phyloP scores from a whole-genome alignment of 129 eudicot species.

The Centaurea solstitialis region DNA sequence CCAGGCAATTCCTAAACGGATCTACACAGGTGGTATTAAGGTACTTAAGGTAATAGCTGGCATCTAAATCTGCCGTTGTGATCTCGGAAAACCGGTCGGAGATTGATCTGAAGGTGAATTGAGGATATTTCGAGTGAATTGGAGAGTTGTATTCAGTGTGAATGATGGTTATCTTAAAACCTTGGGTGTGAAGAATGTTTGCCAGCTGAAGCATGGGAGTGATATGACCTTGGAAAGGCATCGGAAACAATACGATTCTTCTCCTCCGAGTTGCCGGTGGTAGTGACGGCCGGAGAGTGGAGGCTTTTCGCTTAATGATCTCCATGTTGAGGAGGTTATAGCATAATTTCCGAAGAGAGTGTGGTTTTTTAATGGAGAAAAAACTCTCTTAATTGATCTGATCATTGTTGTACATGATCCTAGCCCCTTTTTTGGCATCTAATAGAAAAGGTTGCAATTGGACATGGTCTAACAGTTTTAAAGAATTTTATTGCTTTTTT shows the following conservation, averaged over 20 bases:
- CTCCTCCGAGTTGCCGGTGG: background rate
- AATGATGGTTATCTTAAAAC: conserved; percentile 31
- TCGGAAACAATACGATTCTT: conserved; percentile 33
- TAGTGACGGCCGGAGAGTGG: background rate
- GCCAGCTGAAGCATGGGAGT: conserved; percentile 53
- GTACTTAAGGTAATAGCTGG: background rate
- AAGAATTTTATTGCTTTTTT: too few relatives aligned
- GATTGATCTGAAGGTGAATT: conserved; percentile 35
- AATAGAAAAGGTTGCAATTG: too few relatives aligned
- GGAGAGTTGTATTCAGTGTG: conserved; percentile 48
- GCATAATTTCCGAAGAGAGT: too few relatives aligned
- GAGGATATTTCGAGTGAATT: conserved; percentile 27
- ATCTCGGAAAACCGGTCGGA: conserved; percentile 9
- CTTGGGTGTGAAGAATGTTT: conserved; percentile 37
- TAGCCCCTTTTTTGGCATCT: too few relatives aligned
- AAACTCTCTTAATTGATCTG: too few relatives aligned
- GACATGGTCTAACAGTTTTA: too few relatives aligned
- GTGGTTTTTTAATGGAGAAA: too few relatives aligned
- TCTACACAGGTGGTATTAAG: conserved; percentile 40
- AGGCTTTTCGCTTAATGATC: background rate
- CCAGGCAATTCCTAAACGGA: conserved; percentile 39
- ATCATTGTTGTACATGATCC: too few relatives aligned
- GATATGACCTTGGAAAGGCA: conserved; percentile 48
- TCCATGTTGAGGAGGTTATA: background rate
- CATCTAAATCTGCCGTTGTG: background rate